Base-by-base conservation (phyloP, 495 filamentous ascomycete genomes). In the Hyaloscypha variabilis region DNA sequence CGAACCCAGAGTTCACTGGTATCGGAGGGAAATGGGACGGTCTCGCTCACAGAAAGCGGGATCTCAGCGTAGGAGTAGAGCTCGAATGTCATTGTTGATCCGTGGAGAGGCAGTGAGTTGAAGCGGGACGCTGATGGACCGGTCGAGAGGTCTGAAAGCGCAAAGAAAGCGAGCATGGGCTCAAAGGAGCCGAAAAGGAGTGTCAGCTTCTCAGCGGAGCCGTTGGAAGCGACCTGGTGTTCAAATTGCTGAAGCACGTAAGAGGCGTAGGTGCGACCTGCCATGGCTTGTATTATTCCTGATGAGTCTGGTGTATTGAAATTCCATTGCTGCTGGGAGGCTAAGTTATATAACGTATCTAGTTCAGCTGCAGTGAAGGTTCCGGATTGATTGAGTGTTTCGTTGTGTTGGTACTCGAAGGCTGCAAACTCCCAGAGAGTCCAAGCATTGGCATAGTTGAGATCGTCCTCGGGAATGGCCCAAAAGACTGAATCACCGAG, bases 371-470 rank as follows among this genome's bases (percentile, higher is more conserved):
- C 19, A 26, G 75, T 78, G 21, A 90, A 63, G 28, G 72, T 70
- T 25, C 78, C 57, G 26, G 75, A 65, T 30, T 64, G 29, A 51
- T 62, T 53, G 24, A 88, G 75, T 6, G 81, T 81, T 23, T 73
- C 64, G 71, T 91, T 90, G 73, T 91, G 86, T 71, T 89, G 76
- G 63, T 86, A 88, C 65, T 91, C 85, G 62, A 79, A 88, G 60
- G 65, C 64, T 80, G 81, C 26, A 86, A 87, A 67, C 86, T 88
- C 26, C 60, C 71, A 71, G 1, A 73, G 61, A 3, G 25, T 10
- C 19, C 59, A 54, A 10, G 68, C 71, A 57, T 67, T 69, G 13
- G 10, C 71, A 50, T 88, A 91, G 58, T 77, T 79, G 31, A 76
- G 51, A 19, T 52, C 51, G 25, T 24, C 55, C 1, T 53, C 36